Evolutionary conservation across 148 eudicot species (phyloP).

Genomic region (Persicaria maculosa): DNA sequence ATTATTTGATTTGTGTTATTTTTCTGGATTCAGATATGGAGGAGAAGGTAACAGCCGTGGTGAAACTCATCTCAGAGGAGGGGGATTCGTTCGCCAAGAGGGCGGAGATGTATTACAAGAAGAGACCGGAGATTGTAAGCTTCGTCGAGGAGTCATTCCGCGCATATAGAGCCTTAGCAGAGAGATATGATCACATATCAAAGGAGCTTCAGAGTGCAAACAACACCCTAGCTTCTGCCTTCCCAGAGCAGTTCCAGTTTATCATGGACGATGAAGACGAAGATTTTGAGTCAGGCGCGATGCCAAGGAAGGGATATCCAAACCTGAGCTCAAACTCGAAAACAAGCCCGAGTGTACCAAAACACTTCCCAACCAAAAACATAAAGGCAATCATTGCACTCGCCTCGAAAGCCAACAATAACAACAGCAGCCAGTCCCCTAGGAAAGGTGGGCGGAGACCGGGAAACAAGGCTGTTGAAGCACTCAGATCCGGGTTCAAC

Average conservation of each 20-base stretch:
- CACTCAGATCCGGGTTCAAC: slow-evolving; percentile 53
- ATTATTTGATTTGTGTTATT: neutral
- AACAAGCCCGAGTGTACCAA: slow-evolving; percentile 49
- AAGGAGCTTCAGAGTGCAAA: slow-evolving; percentile 90
- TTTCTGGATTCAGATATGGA: slow-evolving; percentile 63
- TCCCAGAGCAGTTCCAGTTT: slow-evolving; percentile 68
- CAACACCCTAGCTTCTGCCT: slow-evolving; percentile 73
- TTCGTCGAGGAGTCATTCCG: slow-evolving; percentile 74
- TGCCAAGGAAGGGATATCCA: slow-evolving; percentile 19
- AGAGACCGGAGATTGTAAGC: slow-evolving; percentile 68
- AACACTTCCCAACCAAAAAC: slow-evolving; percentile 46
- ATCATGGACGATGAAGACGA: slow-evolving; percentile 79
- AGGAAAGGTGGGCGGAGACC: slow-evolving; percentile 15
- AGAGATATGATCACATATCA: slow-evolving; percentile 74
- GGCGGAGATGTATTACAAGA: slow-evolving; percentile 96
- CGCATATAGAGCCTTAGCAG: slow-evolving; percentile 69
- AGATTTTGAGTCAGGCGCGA: slow-evolving; percentile 15
- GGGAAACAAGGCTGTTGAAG: slow-evolving; percentile 15
- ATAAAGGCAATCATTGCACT: slow-evolving; percentile 48
- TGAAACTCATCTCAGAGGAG: slow-evolving; percentile 68
- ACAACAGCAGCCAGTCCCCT: slow-evolving; percentile 4
- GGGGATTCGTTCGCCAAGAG: slow-evolving; percentile 91
- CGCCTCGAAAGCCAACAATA: slow-evolving; percentile 29
- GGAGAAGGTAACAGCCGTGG: slow-evolving; percentile 56
- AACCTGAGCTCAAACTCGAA: slow-evolving; percentile 12